A percentile compares a stretch with the other conserved stretches of the same genome.
Evolutionary conservation across 2,329 filamentous ascomycete species (phyloP).

Genomic region (Pseudocercospora musae): DNA sequence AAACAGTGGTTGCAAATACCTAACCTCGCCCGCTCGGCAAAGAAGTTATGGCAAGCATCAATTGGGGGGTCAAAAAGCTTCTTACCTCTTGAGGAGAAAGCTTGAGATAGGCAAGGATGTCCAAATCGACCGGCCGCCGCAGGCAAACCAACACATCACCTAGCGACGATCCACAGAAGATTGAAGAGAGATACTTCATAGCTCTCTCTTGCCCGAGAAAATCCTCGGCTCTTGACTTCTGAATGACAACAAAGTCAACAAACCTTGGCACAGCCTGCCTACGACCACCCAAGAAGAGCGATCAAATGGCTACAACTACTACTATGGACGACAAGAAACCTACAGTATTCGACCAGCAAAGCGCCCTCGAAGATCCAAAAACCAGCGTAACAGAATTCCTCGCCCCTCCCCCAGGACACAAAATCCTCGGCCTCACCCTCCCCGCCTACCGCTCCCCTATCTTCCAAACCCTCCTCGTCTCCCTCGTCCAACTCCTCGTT

Average conservation of each 20-base stretch:
- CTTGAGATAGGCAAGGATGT: not conserved
- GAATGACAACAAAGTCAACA: not conserved
- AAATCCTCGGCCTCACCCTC: not conserved
- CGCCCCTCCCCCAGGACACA: not conserved
- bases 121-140: not conserved
- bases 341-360: not conserved
- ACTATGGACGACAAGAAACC: not conserved
- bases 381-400: not conserved
- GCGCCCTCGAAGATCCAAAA: not conserved
- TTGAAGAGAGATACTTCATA: not conserved
- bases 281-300: not conserved
- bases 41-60: not conserved
- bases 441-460: not conserved
- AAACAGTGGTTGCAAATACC: not conserved
- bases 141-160: not conserved
- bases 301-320: not conserved
- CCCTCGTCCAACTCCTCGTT: slow-evolving; percentile 1
- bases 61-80: not conserved
- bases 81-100: not conserved
- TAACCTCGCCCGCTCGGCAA: not conserved
- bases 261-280: slow-evolving; percentile 1
- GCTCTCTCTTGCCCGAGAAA: not conserved
- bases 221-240: not conserved
- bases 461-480: not conserved
- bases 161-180: not conserved